A percentile compares a stretch with the other conserved stretches of the same genome.
Evolutionary conservation across 108 stramenopile genomes (phyloP).

Genomic region (Seminavis robusta): DNA sequence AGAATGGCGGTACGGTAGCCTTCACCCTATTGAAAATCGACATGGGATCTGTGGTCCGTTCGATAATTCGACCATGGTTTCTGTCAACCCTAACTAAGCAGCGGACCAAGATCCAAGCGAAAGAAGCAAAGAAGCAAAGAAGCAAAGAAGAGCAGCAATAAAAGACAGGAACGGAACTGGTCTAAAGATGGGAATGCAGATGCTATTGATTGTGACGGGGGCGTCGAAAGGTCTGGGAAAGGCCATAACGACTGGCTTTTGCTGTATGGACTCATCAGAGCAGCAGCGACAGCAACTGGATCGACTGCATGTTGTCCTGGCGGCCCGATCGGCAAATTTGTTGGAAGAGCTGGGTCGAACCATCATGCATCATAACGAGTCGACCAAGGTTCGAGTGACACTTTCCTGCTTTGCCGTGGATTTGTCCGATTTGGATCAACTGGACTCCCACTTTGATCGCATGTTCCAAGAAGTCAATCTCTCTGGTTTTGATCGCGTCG

Average conservation of each 20-base stretch:
- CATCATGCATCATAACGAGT: conserved; percentile 11
- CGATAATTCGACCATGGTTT: too few species aligned
- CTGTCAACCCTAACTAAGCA: too few species aligned
- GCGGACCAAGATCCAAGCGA: too few species aligned
- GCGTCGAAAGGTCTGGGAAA: conserved; percentile 73
- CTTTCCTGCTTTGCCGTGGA: conserved; percentile 49
- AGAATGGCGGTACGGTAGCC: too few species aligned
- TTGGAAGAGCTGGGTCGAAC: conserved; percentile 39
- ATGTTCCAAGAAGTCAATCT: conserved; percentile 20
- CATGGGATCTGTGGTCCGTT: too few species aligned
- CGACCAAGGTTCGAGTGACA: conserved; percentile 9
- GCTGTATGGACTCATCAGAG: neutral
- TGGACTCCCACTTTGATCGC: conserved; percentile 34
- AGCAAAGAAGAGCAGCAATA: too few species aligned
- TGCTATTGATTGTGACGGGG: conserved; percentile 49
- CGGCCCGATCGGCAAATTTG: conserved; percentile 48
- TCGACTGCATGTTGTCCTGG: conserved; percentile 33
- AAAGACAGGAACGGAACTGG: too few species aligned
- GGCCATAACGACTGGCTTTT: conserved; percentile 48
- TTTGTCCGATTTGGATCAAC: conserved; percentile 50
- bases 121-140: too few species aligned
- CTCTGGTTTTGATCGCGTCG: conserved; percentile 27
- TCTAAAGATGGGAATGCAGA: too few species aligned
- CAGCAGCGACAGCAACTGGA: neutral
- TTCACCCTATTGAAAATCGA: too few species aligned